Conservation (phyloP, 345 rosid genomes). For the Camelina sativa region DNA sequence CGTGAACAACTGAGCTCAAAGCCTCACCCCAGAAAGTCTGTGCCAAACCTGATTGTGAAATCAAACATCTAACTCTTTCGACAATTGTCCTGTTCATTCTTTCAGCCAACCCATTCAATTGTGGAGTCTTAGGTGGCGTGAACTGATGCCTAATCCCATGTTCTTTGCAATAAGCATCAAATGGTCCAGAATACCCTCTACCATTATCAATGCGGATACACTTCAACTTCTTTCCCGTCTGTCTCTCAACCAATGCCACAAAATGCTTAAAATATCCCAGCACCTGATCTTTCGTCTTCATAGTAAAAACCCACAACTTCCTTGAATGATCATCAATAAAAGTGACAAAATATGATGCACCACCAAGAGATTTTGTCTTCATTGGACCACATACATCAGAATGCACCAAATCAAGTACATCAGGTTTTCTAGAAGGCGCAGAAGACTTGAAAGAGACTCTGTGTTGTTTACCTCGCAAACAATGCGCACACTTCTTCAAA, state of each 20-base stretch:
- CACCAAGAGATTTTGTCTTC: neutral
- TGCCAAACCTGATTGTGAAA: neutral
- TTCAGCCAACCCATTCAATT: neutral
- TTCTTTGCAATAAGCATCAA: neutral
- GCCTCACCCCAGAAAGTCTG: neutral
- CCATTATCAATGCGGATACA: neutral
- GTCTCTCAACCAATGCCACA: slow-evolving; percentile 20
- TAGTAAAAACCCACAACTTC: neutral
- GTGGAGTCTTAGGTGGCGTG: neutral
- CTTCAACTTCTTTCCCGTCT: neutral
- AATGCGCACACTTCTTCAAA: neutral
- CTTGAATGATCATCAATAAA: neutral
- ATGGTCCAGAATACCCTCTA: neutral
- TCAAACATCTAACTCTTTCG: neutral
- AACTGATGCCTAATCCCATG: neutral
- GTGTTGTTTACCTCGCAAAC: too few species aligned
- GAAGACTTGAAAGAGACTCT: neutral
- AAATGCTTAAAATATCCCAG: slow-evolving; percentile 10
- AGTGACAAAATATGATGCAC: neutral
- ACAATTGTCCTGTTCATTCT: neutral
- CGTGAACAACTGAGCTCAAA: neutral
- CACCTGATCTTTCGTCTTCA: neutral
- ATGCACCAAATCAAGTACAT: neutral
- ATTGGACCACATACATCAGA: neutral
- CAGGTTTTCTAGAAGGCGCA: neutral